Evolutionary conservation across 768 basidiomycete genomes (phyloP).

Genomic region (Rhodotorula sphaerocarpa): DNA sequence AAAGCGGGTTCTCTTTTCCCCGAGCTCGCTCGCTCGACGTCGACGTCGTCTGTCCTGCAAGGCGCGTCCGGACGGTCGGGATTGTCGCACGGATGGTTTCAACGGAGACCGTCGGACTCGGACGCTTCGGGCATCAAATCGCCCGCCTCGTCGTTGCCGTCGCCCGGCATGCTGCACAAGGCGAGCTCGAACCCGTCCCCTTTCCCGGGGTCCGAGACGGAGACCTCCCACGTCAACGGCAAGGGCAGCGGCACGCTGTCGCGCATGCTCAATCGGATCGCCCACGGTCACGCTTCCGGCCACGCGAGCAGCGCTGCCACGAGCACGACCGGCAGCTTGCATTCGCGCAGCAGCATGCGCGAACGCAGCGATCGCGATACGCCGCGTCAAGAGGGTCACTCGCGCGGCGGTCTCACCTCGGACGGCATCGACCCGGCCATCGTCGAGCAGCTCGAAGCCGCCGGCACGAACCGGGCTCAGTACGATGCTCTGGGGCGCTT

Average conservation of each 20-base stretch:
- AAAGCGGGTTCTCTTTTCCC: background rate
- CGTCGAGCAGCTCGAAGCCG: constrained; percentile 20
- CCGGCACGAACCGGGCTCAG: constrained; percentile 7
- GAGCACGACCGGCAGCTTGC: background rate
- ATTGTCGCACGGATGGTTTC: constrained; percentile 8
- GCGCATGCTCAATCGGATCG: constrained; percentile 21
- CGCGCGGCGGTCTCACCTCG: background rate
- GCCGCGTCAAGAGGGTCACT: no score
- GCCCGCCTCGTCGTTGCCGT: background rate
- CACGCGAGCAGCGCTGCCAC: background rate
- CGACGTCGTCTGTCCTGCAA: constrained; percentile 15
- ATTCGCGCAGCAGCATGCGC: background rate
- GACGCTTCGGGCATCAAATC: background rate
- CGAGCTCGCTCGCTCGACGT: constrained; percentile 22
- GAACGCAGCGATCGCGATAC: background rate
- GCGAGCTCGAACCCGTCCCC: constrained; percentile 5
- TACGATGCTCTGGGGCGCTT: constrained; percentile 22
- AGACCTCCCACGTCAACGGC: background rate
- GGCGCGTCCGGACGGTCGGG: background rate
- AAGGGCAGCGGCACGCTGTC: constrained; percentile 4
- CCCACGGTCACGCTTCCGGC: background rate
- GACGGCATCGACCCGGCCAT: background rate
- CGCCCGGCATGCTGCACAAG: background rate
- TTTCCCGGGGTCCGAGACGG: constrained; percentile 1
- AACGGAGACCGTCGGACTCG: background rate